phyloP scores from a whole-genome alignment of 768 basidiomycete genomes.

The Mycena filopes region DNA sequence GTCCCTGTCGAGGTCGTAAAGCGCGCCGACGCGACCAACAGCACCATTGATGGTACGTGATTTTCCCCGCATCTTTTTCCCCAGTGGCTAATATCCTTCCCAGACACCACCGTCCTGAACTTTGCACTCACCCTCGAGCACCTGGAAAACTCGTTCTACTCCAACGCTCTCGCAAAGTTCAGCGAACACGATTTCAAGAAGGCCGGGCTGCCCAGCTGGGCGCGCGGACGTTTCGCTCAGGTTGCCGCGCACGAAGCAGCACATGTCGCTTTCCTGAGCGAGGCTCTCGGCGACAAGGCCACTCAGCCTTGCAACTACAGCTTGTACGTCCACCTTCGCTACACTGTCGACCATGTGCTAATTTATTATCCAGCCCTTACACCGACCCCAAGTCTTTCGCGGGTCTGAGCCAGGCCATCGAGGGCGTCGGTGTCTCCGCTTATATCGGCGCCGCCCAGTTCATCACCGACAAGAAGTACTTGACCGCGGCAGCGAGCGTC shows the following conservation, averaged over 20 bases:
- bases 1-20: conserved; percentile 4
- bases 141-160: conserved; percentile 59
- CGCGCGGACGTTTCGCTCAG: conserved; percentile 59
- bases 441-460: conserved; percentile 66
- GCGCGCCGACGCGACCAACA: not conserved
- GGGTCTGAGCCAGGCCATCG: conserved; percentile 62
- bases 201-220: conserved; percentile 57
- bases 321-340: conserved; percentile 52
- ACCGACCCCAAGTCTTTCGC: conserved; percentile 60
- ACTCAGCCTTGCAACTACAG: conserved; percentile 66
- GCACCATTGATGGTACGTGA: conserved; percentile 1
- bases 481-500: conserved; percentile 65
- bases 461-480: conserved; percentile 55
- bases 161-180: conserved; percentile 51
- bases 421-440: conserved; percentile 63
- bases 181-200: conserved; percentile 51
- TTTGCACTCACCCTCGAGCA: conserved; percentile 58
- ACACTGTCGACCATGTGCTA: not conserved
- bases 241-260: conserved; percentile 59
- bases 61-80: not conserved
- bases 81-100: not conserved
- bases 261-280: conserved; percentile 55
- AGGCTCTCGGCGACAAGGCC: conserved; percentile 57
- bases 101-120: conserved; percentile 49
- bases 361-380: conserved; percentile 51